Evolutionary conservation across 306 rosid genomes (phyloP), one percentile per base, ranked within the genome.

Genomic region (Fragaria nilgerrensis): DNA sequence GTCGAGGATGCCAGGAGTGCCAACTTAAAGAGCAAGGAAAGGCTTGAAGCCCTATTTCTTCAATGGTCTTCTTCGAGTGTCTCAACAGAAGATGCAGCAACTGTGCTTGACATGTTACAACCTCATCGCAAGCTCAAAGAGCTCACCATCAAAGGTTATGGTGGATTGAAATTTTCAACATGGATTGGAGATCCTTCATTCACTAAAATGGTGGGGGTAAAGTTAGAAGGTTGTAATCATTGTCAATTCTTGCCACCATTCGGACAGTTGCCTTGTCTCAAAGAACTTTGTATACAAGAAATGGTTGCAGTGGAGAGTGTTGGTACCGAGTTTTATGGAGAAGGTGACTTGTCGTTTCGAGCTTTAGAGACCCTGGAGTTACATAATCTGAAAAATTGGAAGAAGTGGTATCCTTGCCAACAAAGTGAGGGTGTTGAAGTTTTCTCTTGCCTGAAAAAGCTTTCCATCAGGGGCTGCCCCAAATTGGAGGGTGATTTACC

Each of bases 191-290:
- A 5, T 15, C 16, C 43, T 70, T 70, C n/a, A 36, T 71, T 78
- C 44, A 27, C 63, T 32, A 22, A 61, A n/a, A 34, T 70, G 53
- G 22, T 22, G 63, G 17, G 5, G 7, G 14, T 76, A 43, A 76
- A 39, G 10, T 64, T 76, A 48, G 19, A 14, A 34, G 7, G 29
- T 34, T 76, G 79, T 50, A 65, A 22, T 32, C 39, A 36, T 1
- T 76, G 79, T 44, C 37, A 20, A 14, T 76, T 56, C 5, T 37
- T 65, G 10, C 79, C 79, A 15, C 50, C 79, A n/a, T 20, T 65
- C 3, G 50, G 73, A 15, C 50, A 64, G 8, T 29, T 76, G 3
- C 23, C 17, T 11, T 48, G 41, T 17, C 79, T 76, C 65, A 48
- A 66, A 49, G 5, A 1, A 2, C 78, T 62, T 75, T 9, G 11